phyloP scores from a whole-genome alignment of 345 rosid species.

The Murraya paniculata region DNA sequence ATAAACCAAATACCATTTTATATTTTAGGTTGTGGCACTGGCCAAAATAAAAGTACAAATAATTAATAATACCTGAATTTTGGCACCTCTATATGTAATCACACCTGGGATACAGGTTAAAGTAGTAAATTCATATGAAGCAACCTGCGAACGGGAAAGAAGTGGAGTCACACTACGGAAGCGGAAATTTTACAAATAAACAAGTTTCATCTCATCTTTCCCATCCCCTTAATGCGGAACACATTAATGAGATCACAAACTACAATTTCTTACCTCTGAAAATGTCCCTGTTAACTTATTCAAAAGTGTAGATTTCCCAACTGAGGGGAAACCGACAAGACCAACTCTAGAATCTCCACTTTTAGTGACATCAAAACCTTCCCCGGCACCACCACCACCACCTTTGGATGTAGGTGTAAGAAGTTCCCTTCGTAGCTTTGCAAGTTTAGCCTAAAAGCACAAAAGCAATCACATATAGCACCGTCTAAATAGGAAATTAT shows the following conservation, averaged over 20 bases:
- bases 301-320: slow-evolving; percentile 97
- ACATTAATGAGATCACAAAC: not conserved
- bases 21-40: not conserved
- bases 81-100: slow-evolving; percentile 90
- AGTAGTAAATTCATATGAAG: slow-evolving; percentile 97
- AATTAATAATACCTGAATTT: slow-evolving; percentile 66
- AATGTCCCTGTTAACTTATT: slow-evolving; percentile 92
- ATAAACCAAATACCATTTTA: not conserved
- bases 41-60: not conserved
- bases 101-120: slow-evolving; percentile 98
- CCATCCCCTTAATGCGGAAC: not conserved
- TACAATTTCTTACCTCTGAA: slow-evolving; percentile 66
- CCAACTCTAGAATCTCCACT: slow-evolving; percentile 99
- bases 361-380: slow-evolving; percentile 97
- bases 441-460: slow-evolving; percentile 75
- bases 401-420: slow-evolving; percentile 91
- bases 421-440: slow-evolving; percentile 88
- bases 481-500: not conserved
- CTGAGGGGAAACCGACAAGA: slow-evolving; percentile 91
- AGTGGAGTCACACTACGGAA: not conserved
- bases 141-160: slow-evolving; percentile 56
- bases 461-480: not conserved
- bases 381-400: slow-evolving; percentile 80
- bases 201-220: not conserved
- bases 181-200: not conserved